Conservation (phyloP, 2,329 filamentous ascomycete genomes). For the Grosmannia penicillata region DNA sequence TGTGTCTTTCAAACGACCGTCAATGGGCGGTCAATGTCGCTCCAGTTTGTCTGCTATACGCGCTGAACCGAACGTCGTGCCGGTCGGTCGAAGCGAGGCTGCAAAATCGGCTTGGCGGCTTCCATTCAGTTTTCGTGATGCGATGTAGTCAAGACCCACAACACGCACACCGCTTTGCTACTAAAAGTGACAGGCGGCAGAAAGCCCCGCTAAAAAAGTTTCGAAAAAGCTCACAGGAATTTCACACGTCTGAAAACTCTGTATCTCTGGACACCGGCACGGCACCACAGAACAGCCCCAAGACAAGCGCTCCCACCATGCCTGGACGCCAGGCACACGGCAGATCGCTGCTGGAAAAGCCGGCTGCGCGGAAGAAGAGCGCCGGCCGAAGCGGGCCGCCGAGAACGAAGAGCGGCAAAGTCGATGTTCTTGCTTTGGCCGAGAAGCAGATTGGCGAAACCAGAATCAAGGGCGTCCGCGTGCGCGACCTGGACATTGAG, state of each 20-base stretch:
- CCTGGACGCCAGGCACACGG: constrained; percentile 45
- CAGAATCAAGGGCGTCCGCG: constrained; percentile 17
- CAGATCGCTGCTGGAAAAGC: constrained; percentile 27
- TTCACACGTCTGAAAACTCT: neutral
- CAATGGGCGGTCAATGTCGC: too few species aligned
- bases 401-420: constrained; percentile 32
- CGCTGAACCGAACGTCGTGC: too few species aligned
- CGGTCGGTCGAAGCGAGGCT: too few species aligned
- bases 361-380: constrained; percentile 12
- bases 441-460: constrained; percentile 33
- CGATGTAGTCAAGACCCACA: neutral
- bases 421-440: constrained; percentile 44
- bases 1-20: neutral
- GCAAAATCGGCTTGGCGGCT: too few species aligned
- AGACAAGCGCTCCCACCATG: constrained; percentile 21
- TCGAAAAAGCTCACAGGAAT: constrained; percentile 1
- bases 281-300: neutral
- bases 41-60: too few species aligned
- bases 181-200: constrained; percentile 6
- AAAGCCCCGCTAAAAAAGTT: constrained; percentile 9
- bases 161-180: constrained; percentile 6
- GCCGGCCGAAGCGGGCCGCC: neutral
- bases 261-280: neutral
- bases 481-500: constrained; percentile 36
- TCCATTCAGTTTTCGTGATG: too few species aligned